Evolutionary conservation across 495 filamentous ascomycete genomes (phyloP).

Genomic region (Penicillium bovifimosum): DNA sequence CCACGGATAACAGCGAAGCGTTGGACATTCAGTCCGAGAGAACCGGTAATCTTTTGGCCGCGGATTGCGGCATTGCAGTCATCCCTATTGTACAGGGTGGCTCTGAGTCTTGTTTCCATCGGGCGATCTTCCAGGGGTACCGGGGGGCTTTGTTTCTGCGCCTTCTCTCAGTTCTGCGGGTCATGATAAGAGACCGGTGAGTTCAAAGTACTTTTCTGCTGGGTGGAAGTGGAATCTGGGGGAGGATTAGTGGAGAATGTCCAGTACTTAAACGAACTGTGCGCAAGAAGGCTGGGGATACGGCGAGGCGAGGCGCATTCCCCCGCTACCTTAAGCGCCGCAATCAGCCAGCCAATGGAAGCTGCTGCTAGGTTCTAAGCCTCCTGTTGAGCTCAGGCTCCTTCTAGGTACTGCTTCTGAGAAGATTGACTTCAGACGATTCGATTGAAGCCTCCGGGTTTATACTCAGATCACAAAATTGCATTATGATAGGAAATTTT

Average conservation of each 20-base stretch:
- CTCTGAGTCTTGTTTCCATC: constrained; percentile 3
- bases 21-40: neutral
- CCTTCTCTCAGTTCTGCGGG: no score
- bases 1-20: constrained; percentile 9
- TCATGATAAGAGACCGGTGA: constrained; percentile 3
- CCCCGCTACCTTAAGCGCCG: no score
- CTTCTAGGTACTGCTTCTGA: no score
- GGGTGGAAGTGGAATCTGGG: neutral
- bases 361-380: no score
- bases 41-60: constrained; percentile 3
- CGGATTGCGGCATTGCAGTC: constrained; percentile 9
- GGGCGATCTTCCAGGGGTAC: constrained; percentile 4
- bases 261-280: constrained; percentile 5
- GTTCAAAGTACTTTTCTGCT: constrained; percentile 1
- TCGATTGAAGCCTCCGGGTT: no score
- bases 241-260: constrained; percentile 1
- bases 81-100: constrained; percentile 6
- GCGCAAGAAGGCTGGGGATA: no score
- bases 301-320: no score
- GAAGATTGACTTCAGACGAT: no score
- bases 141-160: constrained; percentile 4
- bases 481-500: no score
- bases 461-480: no score
- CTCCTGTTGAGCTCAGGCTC: no score
- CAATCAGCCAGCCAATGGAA: no score